phyloP scores from a whole-genome alignment of 2,329 filamentous ascomycete genomes.

The Fusarium solani-melongenae region DNA sequence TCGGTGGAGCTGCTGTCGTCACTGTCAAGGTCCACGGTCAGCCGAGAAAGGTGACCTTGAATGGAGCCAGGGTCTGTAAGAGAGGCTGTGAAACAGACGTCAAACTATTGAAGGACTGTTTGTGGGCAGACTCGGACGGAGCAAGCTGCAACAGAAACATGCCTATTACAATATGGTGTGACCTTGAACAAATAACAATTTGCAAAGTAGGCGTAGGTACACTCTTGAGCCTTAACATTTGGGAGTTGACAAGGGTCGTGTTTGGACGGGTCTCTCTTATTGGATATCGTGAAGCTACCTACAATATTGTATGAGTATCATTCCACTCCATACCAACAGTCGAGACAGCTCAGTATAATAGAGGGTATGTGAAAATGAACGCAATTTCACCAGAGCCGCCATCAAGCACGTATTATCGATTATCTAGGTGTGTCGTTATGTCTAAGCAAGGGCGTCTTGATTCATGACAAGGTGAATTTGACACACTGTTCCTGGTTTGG shows the following conservation, averaged over 20 bases:
- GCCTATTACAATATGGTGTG: not conserved
- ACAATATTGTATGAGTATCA: not conserved
- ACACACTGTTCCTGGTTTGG: not conserved
- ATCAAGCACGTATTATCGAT: not conserved
- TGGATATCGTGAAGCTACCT: not conserved
- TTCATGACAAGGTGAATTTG: not conserved
- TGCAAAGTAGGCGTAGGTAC: not conserved
- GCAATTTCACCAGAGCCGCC: not conserved
- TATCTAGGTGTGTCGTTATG: not conserved
- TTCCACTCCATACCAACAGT: not conserved
- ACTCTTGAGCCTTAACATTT: not conserved
- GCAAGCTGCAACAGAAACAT: not conserved
- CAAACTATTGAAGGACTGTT: constrained; percentile 11
- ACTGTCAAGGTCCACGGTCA: constrained; percentile 23
- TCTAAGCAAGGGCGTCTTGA: not conserved
- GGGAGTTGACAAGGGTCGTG: not conserved
- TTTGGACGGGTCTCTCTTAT: not conserved
- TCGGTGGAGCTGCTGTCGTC: constrained; percentile 32
- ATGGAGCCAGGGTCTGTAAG: constrained; percentile 18
- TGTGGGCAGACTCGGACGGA: not conserved
- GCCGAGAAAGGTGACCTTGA: constrained; percentile 16
- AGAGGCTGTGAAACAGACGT: constrained; percentile 16
- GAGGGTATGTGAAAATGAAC: not conserved
- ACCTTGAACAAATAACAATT: not conserved
- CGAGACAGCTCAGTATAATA: not conserved